These are phyloP conservation scores for Strigomonas culicis DNA, from an alignment of 208 protist species.

Conservation along the genomic window DNA sequence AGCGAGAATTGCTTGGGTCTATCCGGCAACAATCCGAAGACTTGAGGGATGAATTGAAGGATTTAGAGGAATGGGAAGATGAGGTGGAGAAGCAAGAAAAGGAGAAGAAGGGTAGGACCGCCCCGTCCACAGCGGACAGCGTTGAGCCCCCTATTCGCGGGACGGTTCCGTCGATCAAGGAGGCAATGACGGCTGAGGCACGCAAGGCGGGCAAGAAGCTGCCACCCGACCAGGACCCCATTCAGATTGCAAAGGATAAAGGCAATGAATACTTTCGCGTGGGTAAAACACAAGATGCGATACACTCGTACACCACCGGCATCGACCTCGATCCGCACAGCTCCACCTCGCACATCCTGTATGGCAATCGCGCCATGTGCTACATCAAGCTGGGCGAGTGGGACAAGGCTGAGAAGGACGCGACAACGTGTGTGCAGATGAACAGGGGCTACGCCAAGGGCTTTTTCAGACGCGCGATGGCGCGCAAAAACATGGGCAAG, in stretches of 20 bases:
- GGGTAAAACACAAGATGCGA: conserved; percentile 66
- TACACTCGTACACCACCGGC: conserved; percentile 74
- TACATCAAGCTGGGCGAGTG: conserved; percentile 75
- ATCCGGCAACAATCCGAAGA: conserved; percentile 86
- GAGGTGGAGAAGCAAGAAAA: conserved; percentile 39
- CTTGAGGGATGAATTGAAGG: conserved; percentile 82
- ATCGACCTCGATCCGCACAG: conserved; percentile 82
- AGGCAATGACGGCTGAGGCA: conserved; percentile 41
- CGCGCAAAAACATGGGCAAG: conserved; percentile 79
- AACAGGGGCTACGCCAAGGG: conserved; percentile 84
- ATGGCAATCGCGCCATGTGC: conserved; percentile 85
- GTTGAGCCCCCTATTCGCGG: conserved; percentile 73
- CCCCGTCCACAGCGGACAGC: conserved; percentile 1
- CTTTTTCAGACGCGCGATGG: conserved; percentile 83
- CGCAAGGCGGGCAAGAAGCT: conserved; percentile 21
- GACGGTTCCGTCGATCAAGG: conserved; percentile 83
- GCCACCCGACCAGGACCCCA: conserved; percentile 33
- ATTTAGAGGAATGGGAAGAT: conserved; percentile 78
- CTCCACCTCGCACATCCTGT: conserved; percentile 64
- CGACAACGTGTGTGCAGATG: conserved; percentile 69
- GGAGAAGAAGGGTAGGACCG: conserved; percentile 25
- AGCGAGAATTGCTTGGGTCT: conserved; percentile 35
- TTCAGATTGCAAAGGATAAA: conserved; percentile 65
- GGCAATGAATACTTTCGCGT: conserved; percentile 85
- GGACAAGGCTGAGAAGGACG: conserved; percentile 78